phyloP scores from a whole-genome alignment of 768 basidiomycete species.

The Russula compacta region DNA sequence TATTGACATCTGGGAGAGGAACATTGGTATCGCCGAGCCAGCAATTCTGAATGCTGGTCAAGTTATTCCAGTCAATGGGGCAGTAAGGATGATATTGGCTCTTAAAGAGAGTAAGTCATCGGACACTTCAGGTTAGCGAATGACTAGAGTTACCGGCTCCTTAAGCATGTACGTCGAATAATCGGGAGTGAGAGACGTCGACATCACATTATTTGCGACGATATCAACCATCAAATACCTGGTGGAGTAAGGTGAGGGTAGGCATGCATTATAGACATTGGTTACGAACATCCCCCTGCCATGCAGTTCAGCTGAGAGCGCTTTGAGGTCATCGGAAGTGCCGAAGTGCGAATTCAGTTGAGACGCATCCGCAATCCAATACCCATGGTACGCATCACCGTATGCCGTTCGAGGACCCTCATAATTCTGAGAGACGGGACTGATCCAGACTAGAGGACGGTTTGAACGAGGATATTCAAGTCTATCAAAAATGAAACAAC shows the following conservation, averaged over 20 bases:
- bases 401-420: slow-evolving; percentile 61
- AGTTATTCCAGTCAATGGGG: slow-evolving; percentile 59
- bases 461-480: not conserved
- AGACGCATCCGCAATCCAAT: slow-evolving; percentile 68
- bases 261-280: not conserved
- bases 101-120: slow-evolving; percentile 25
- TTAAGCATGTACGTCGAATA: slow-evolving; percentile 63
- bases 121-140: slow-evolving; percentile 6
- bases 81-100: slow-evolving; percentile 75
- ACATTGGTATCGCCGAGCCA: slow-evolving; percentile 77
- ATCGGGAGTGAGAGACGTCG: slow-evolving; percentile 52
- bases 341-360: slow-evolving; percentile 66
- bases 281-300: slow-evolving; percentile 53
- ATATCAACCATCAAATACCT: slow-evolving; percentile 81
- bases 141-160: slow-evolving; percentile 35
- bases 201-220: slow-evolving; percentile 82
- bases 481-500: slow-evolving; percentile 22
- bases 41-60: slow-evolving; percentile 62
- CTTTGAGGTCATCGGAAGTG: slow-evolving; percentile 60
- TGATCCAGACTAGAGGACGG: slow-evolving; percentile 61
- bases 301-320: slow-evolving; percentile 58
- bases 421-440: slow-evolving; percentile 73
- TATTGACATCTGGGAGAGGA: slow-evolving; percentile 72
- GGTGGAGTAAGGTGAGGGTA: not conserved
- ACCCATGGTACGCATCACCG: slow-evolving; percentile 80